Evolutionary conservation across 331 rosid species (phyloP), one percentile per base, ranked within the genome.

Genomic region (Telfairia occidentalis): DNA sequence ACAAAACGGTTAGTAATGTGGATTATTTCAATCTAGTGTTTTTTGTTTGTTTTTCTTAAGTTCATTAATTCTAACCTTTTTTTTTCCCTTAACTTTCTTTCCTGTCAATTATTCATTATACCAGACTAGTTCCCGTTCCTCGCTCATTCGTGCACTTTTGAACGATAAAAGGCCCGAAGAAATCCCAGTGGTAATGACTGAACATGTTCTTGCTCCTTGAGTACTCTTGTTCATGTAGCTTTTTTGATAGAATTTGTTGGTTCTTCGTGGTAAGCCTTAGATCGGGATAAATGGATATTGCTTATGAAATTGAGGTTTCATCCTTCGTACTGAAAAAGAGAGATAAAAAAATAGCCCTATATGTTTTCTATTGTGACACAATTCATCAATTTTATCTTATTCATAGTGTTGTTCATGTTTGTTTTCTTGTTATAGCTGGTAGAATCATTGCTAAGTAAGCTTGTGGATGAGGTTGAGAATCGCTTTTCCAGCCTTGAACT

Each of bases 111-210:
- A 29, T 15, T 65, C 81, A 82, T 49, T 29, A 57, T 12, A 46
- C n/a, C 93, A 95, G 97, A 73, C 89, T 59, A 74, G 81, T 78
- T 87, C 91, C 37, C 79, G 82, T 80, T 86, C 98, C 60, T 70
- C 30, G 81, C 96, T 92, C 73, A 85, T 95, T 76, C 96, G 80
- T 12, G 85, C 96, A 66, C 82, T 90, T 61, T 57, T 95, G 24
- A 83, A 76, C 2, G 96, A 95, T 80, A 95, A 88, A 89, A 90
- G 84, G 79, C 99, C 96, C 70, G 99, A 95, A 69, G 99, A 95
- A 85, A 88, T 95, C 78, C 96, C 96, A 21, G 81, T 1, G 92
- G 99, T 95, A 87, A 74, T 86, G 52, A 60, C 59, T 71, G 35
- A 21, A 38, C 48, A 61, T 60, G 52, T 42, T 69, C 23, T 43